A percentile compares a stretch with the other conserved stretches of the same genome.
phyloP scores from a whole-genome alignment of 164 flowering plant species.

The Magnolia changhungtana region DNA sequence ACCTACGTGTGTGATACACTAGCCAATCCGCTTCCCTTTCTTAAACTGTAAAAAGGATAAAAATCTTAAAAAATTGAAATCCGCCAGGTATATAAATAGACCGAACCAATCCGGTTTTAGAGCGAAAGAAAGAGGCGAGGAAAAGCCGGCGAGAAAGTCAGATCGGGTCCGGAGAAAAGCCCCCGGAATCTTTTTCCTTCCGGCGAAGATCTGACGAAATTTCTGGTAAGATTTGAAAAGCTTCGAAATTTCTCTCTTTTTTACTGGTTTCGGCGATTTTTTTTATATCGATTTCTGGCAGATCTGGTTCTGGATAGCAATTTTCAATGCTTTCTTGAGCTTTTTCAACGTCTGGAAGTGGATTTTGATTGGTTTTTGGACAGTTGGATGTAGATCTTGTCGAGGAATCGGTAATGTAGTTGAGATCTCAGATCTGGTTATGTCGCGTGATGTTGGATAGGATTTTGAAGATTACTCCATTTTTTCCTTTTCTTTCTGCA shows the following conservation, averaged over 20 bases:
- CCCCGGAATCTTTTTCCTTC: background rate
- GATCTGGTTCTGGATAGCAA: background rate
- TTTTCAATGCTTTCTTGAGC: background rate
- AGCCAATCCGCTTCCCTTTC: too few relatives aligned
- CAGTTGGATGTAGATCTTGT: background rate
- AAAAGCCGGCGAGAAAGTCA: background rate
- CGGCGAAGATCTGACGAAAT: background rate
- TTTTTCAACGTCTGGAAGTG: background rate
- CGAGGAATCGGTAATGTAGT: constrained; percentile 4
- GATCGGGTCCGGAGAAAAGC: background rate
- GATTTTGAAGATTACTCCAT: background rate
- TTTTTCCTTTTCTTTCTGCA: background rate
- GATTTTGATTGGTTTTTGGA: background rate
- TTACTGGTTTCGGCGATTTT: background rate
- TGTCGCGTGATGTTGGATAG: too few relatives aligned
- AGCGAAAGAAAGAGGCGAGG: too few relatives aligned
- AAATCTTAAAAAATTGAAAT: too few relatives aligned
- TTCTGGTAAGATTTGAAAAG: background rate
- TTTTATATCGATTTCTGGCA: background rate
- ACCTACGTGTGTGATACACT: too few relatives aligned
- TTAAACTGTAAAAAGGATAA: too few relatives aligned
- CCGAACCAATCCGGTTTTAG: too few relatives aligned
- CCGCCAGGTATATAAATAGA: too few relatives aligned
- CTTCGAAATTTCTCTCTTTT: background rate
- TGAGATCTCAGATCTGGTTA: background rate